phyloP scores from a whole-genome alignment of 495 filamentous ascomycete species.

The Penicillium steckii region DNA sequence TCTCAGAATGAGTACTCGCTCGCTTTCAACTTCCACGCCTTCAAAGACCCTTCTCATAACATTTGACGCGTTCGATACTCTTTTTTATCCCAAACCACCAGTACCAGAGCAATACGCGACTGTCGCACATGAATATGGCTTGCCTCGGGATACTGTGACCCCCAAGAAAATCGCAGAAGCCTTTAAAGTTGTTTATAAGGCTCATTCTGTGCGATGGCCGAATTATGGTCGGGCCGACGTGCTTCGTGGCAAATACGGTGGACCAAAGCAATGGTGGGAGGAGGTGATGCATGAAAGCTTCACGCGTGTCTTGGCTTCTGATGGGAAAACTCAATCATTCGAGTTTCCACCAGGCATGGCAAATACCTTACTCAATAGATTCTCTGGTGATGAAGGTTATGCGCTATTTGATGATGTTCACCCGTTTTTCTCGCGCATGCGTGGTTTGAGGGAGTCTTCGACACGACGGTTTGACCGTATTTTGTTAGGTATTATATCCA shows the following conservation, averaged over 20 bases:
- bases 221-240: constrained; percentile 62
- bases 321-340: not conserved
- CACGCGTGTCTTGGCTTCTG: constrained; percentile 11
- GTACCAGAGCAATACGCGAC: constrained; percentile 63
- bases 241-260: constrained; percentile 42
- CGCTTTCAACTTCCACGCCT: not conserved
- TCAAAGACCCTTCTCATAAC: constrained; percentile 57
- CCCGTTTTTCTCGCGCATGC: constrained; percentile 50
- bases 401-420: constrained; percentile 52
- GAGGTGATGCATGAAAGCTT: constrained; percentile 50
- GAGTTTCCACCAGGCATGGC: constrained; percentile 46
- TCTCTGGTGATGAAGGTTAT: constrained; percentile 63
- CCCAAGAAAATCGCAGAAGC: constrained; percentile 25
- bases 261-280: constrained; percentile 69
- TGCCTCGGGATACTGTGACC: constrained; percentile 36
- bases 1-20: not conserved
- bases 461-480: constrained; percentile 29
- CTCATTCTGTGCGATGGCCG: constrained; percentile 48
- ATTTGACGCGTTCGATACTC: constrained; percentile 77
- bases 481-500: constrained; percentile 68
- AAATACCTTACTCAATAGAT: constrained; percentile 55
- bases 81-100: constrained; percentile 62
- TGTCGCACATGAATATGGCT: constrained; percentile 56
- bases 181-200: constrained; percentile 52
- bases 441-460: constrained; percentile 7